Percentiles rank a stretch among this genome's conserved stretches.
Conservation (phyloP, 164 flowering plant species). For the Nelumbo lutea region DNA sequence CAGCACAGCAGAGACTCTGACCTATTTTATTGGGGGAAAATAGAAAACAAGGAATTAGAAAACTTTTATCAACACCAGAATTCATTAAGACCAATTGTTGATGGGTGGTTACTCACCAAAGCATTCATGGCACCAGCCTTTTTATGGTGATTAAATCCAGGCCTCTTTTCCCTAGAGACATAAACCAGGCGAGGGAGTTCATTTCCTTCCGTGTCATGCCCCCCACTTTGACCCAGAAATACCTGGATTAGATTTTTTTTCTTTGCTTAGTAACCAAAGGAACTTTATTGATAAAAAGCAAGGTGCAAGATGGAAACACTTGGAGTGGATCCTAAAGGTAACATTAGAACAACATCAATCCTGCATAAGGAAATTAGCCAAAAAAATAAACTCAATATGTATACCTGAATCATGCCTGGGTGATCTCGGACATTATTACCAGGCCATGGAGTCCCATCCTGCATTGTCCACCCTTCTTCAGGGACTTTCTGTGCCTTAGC, state of each 20-base stretch:
- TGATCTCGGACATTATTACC: slow-evolving; percentile 80
- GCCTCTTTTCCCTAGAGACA: slow-evolving; percentile 67
- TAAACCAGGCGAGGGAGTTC: slow-evolving; percentile 67
- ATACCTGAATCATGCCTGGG: slow-evolving; percentile 84
- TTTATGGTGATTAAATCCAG: slow-evolving; percentile 70
- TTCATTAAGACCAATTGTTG: background rate
- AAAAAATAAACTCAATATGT: background rate
- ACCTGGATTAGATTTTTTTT: slow-evolving; percentile 26
- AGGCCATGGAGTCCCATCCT: slow-evolving; percentile 80
- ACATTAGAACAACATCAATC: background rate
- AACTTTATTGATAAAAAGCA: background rate
- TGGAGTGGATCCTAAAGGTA: background rate
- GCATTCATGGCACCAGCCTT: slow-evolving; percentile 88
- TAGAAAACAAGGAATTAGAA: slow-evolving; percentile 5
- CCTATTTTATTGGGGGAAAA: slow-evolving; percentile 26
- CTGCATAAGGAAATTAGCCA: background rate
- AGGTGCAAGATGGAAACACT: background rate
- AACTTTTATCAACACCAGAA: background rate
- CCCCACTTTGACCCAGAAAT: slow-evolving; percentile 64
- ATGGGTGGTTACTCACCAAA: slow-evolving; percentile 33
- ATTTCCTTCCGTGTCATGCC: slow-evolving; percentile 58
- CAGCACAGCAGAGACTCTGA: slow-evolving; percentile 66
- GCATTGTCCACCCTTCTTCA: slow-evolving; percentile 80
- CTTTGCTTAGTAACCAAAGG: too few species aligned
- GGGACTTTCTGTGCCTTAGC: slow-evolving; percentile 70